Conservation (phyloP, 768 basidiomycete species). For the Nidularia sp. region DNA sequence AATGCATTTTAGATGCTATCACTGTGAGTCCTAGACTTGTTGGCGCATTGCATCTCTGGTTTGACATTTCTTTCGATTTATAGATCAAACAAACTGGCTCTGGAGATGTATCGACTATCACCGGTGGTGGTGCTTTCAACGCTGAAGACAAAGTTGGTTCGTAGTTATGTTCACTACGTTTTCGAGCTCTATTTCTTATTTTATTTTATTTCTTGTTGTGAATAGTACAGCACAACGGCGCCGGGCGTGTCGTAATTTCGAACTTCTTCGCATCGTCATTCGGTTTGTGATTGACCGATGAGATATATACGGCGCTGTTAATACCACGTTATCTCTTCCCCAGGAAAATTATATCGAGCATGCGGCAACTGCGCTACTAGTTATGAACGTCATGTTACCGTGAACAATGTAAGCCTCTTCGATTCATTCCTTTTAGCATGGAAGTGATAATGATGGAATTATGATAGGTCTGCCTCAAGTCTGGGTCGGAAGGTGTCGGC, state of each 20-base stretch:
- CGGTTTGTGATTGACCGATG: slow-evolving; percentile 7
- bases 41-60: not conserved
- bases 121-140: slow-evolving; percentile 19
- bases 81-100: slow-evolving; percentile 23
- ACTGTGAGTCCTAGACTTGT: slow-evolving; percentile 7
- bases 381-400: slow-evolving; percentile 17
- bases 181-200: not conserved
- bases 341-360: slow-evolving; percentile 21
- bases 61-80: not conserved
- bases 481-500: slow-evolving; percentile 17
- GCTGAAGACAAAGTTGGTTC: slow-evolving; percentile 20
- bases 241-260: slow-evolving; percentile 16
- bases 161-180: not conserved
- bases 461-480: slow-evolving; percentile 13
- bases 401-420: slow-evolving; percentile 15
- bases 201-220: not conserved
- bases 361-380: slow-evolving; percentile 20
- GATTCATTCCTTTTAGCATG: not conserved
- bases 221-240: slow-evolving; percentile 22
- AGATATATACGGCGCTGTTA: not conserved
- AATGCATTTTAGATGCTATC: slow-evolving; percentile 12
- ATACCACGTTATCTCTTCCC: not conserved
- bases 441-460: not conserved
- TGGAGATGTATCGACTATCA: slow-evolving; percentile 19
- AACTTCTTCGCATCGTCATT: slow-evolving; percentile 22